Percentiles rank a stretch among this genome's conserved stretches.
These are phyloP conservation scores for Lentinula lateritia DNA, from an alignment of 768 basidiomycete species.

Conservation along the genomic window DNA sequence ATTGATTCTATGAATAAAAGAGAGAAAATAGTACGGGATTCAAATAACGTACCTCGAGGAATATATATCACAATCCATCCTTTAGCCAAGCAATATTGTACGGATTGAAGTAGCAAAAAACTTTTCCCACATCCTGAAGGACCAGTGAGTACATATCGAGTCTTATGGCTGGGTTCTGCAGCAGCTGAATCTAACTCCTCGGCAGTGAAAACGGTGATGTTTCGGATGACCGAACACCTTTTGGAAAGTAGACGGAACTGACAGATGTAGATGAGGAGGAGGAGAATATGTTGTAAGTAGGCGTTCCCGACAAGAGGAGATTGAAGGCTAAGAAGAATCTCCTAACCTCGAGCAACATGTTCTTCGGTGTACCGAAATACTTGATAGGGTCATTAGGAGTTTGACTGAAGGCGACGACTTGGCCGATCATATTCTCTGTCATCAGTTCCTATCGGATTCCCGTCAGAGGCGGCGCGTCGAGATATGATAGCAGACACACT, in stretches of 20 bases:
- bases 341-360: constrained; percentile 60
- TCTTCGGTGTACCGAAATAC: constrained; percentile 65
- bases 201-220: constrained; percentile 53
- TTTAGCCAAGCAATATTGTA: constrained; percentile 51
- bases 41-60: constrained; percentile 54
- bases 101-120: too few relatives aligned
- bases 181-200: constrained; percentile 48
- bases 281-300: too few relatives aligned
- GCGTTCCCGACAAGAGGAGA: too few relatives aligned
- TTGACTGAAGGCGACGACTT: neutral
- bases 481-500: neutral
- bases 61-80: constrained; percentile 85
- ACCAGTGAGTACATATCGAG: constrained; percentile 59
- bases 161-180: constrained; percentile 41
- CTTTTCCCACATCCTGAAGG: too few relatives aligned
- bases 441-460: neutral
- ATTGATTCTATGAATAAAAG: neutral
- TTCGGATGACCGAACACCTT: constrained; percentile 69
- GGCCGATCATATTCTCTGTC: constrained; percentile 3
- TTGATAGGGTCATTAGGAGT: constrained; percentile 5
- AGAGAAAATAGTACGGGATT: neutral
- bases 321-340: neutral
- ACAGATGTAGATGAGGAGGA: neutral
- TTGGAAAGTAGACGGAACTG: constrained; percentile 67
- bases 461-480: neutral